Conservation (phyloP, 2,329 filamentous ascomycete species). For the Stromatinia cepivora region DNA sequence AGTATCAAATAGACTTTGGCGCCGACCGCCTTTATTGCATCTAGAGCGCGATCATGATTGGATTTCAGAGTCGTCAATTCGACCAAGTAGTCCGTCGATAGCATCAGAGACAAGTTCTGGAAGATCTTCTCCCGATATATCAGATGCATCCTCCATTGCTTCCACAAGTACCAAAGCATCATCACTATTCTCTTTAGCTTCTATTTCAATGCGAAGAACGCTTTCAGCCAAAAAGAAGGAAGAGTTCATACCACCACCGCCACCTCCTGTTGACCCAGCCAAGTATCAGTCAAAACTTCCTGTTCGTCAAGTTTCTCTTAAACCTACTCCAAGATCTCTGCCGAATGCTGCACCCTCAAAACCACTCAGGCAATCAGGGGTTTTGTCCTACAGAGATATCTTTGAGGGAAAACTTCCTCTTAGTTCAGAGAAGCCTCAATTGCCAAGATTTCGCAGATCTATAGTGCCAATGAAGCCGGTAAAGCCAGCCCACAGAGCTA, state of each 20-base stretch:
- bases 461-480: slow-evolving; percentile 7
- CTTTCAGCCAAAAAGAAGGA: slow-evolving; percentile 28
- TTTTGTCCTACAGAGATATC: slow-evolving; percentile 34
- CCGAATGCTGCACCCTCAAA: not conserved
- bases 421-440: slow-evolving; percentile 14
- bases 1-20: slow-evolving; percentile 37
- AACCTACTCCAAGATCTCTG: not conserved
- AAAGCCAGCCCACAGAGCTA: slow-evolving; percentile 22
- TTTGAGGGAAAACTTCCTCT: slow-evolving; percentile 30
- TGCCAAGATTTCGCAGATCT: slow-evolving; percentile 23
- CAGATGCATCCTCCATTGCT: slow-evolving; percentile 38
- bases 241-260: slow-evolving; percentile 11
- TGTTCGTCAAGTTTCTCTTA: slow-evolving; percentile 24
- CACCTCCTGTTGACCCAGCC: slow-evolving; percentile 26
- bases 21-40: slow-evolving; percentile 22
- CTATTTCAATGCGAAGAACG: slow-evolving; percentile 24
- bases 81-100: slow-evolving; percentile 37
- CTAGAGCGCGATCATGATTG: slow-evolving; percentile 34
- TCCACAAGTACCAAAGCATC: slow-evolving; percentile 41
- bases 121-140: slow-evolving; percentile 34
- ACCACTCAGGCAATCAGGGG: slow-evolving; percentile 34
- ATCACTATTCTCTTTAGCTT: slow-evolving; percentile 28
- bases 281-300: slow-evolving; percentile 30
- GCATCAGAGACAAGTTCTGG: slow-evolving; percentile 38
- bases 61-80: slow-evolving; percentile 41